phyloP scores from a whole-genome alignment of 257 asterid species.

The Ballota nigra region DNA sequence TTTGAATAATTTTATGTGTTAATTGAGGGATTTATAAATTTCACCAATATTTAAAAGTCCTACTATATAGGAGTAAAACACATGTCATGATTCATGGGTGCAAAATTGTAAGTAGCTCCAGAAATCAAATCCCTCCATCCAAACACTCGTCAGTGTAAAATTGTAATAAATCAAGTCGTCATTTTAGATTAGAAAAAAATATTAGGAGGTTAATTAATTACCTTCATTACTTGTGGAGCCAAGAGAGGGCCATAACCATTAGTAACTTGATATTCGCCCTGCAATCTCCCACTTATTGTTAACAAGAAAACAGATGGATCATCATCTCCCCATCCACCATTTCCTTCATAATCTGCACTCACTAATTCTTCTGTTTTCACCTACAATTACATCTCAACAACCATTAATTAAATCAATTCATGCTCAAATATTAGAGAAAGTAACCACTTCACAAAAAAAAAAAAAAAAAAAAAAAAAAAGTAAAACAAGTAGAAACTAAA shows the following conservation, averaged over 20 bases:
- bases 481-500: not conserved
- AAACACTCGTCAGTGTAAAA: not conserved
- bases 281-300: slow-evolving; percentile 29
- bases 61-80: too few relatives aligned
- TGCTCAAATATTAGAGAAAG: not conserved
- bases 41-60: not conserved
- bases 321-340: slow-evolving; percentile 64
- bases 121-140: not conserved
- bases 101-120: not conserved
- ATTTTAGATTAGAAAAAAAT: not conserved
- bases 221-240: slow-evolving; percentile 60
- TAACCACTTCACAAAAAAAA: too few relatives aligned
- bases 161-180: too few relatives aligned
- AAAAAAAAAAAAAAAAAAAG: too few relatives aligned
- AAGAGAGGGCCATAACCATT: slow-evolving; percentile 66
- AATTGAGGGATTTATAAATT: not conserved
- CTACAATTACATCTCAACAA: slow-evolving; percentile 16
- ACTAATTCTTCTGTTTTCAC: slow-evolving; percentile 56
- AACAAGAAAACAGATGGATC: slow-evolving; percentile 69
- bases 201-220: slow-evolving; percentile 14
- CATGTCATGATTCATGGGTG: too few relatives aligned
- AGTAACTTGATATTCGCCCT: slow-evolving; percentile 74
- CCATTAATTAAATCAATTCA: not conserved
- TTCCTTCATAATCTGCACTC: slow-evolving; percentile 52
- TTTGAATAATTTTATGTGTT: not conserved